Conservation (phyloP, 2,329 filamentous ascomycete species). For the Daldinia eschscholtzii region DNA sequence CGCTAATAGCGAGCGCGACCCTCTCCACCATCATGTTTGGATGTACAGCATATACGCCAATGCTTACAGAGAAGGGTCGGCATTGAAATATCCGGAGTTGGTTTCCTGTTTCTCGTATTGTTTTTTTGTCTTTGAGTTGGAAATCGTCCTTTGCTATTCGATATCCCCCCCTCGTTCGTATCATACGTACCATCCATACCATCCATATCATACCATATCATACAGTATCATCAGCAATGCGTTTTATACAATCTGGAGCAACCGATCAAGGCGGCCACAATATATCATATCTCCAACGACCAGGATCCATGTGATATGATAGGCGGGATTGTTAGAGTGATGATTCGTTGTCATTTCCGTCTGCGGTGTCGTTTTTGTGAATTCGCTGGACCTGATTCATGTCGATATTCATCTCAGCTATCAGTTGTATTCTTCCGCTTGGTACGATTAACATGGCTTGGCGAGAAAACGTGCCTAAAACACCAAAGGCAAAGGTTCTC, state of each 20-base stretch:
- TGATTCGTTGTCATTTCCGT: conserved; percentile 26
- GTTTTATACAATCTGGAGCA: conserved; percentile 37
- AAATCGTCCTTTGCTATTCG: conserved; percentile 38
- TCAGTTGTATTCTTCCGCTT: conserved; percentile 10
- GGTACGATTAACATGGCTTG: conserved; percentile 13
- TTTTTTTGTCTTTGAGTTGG: conserved; percentile 35
- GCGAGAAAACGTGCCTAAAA: conserved; percentile 21
- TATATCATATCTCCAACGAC: conserved; percentile 33
- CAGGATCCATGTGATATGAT: conserved; percentile 37
- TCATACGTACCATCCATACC: conserved; percentile 39
- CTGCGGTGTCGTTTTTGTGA: conserved; percentile 8
- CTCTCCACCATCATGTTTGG: conserved; percentile 36
- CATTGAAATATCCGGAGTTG: conserved; percentile 45
- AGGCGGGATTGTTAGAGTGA: conserved; percentile 33
- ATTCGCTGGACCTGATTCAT: conserved; percentile 26
- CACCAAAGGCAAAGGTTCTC: not conserved
- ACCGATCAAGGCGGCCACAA: conserved; percentile 32
- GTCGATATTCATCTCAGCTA: conserved; percentile 31
- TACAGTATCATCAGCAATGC: conserved; percentile 43
- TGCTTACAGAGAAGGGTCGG: conserved; percentile 36
- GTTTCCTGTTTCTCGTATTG: conserved; percentile 40
- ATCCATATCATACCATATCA: conserved; percentile 24
- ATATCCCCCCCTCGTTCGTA: conserved; percentile 46
- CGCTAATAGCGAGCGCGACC: conserved; percentile 40
- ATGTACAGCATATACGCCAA: conserved; percentile 36